Evolutionary conservation across 805 yeast species (phyloP).

Genomic region (Myxozyma nipponensis): DNA sequence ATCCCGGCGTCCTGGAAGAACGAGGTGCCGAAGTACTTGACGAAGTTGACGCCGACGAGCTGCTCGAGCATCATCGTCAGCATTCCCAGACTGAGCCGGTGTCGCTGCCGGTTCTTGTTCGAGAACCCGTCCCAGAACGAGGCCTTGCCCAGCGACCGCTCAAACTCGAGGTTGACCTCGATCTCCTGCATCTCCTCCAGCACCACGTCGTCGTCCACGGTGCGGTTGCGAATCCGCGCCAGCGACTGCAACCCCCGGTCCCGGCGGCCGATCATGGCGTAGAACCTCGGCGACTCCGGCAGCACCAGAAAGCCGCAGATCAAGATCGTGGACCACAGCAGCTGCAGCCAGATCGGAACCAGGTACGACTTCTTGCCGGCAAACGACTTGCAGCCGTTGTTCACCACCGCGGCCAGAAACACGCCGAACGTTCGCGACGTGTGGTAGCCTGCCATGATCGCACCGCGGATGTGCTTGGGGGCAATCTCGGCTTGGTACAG

Average conservation of each 20-base stretch:
- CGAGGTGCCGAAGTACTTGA: conserved; percentile 82
- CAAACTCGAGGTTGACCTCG: conserved; percentile 47
- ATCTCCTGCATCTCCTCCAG: conserved; percentile 48
- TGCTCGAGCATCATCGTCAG: conserved; percentile 80
- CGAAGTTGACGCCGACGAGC: conserved; percentile 84
- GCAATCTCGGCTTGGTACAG: conserved; percentile 75
- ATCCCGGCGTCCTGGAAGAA: conserved; percentile 68
- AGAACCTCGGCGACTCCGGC: conserved; percentile 76
- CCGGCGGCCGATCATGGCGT: conserved; percentile 52
- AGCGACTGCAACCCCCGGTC: conserved; percentile 57
- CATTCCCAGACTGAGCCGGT: conserved; percentile 58
- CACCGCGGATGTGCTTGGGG: conserved; percentile 75
- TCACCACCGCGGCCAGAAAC: conserved; percentile 63
- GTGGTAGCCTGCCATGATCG: conserved; percentile 71
- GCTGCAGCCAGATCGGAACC: conserved; percentile 70
- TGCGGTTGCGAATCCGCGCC: conserved; percentile 44
- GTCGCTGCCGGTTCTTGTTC: conserved; percentile 35
- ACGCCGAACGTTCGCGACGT: conserved; percentile 71
- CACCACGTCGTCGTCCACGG: conserved; percentile 45
- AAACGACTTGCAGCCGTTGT: conserved; percentile 60
- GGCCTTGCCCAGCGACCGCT: conserved; percentile 31
- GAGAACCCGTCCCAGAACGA: conserved; percentile 21
- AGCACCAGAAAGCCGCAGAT: conserved; percentile 57
- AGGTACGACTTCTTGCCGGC: conserved; percentile 59
- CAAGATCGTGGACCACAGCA: conserved; percentile 56